Percentiles rank a stretch among this genome's conserved stretches.
phyloP scores from a whole-genome alignment of 257 asterid genomes.

The Thymus quinquecostatus region DNA sequence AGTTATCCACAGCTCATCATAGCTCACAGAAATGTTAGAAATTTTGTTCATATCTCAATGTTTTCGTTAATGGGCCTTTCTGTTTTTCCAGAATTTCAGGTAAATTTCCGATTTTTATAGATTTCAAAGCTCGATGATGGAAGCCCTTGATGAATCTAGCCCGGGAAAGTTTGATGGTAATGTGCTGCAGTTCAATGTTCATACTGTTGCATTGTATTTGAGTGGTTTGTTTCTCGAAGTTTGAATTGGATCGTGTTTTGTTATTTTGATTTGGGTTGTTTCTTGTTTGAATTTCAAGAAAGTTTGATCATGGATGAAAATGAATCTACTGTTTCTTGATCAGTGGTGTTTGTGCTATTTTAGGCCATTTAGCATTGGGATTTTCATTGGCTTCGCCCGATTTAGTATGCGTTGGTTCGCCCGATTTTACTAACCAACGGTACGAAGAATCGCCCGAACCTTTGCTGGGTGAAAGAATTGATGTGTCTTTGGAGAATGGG shows the following conservation, averaged over 20 bases:
- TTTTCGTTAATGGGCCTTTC: slow-evolving; percentile 11
- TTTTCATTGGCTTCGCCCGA: slow-evolving; percentile 82
- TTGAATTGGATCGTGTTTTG: background rate
- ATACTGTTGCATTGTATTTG: background rate
- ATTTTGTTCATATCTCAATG: slow-evolving; percentile 1
- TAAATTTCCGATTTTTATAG: slow-evolving; percentile 30
- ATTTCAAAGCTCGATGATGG: slow-evolving; percentile 49
- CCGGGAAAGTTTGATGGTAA: slow-evolving; percentile 59
- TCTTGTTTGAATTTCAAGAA: slow-evolving; percentile 39
- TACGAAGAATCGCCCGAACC: slow-evolving; percentile 65
- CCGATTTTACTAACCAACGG: slow-evolving; percentile 58
- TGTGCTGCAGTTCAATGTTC: slow-evolving; percentile 9
- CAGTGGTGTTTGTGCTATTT: slow-evolving; percentile 15
- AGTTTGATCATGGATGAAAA: slow-evolving; percentile 11
- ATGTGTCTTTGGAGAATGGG: slow-evolving; percentile 82
- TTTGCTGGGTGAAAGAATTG: slow-evolving; percentile 47
- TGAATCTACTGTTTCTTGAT: slow-evolving; percentile 9
- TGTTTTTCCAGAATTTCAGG: slow-evolving; percentile 46
- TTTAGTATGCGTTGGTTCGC: slow-evolving; percentile 80
- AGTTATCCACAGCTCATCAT: slow-evolving; percentile 32
- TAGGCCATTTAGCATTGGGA: slow-evolving; percentile 65
- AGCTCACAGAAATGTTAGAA: background rate
- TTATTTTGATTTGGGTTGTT: background rate
- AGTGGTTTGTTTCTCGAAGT: slow-evolving; percentile 22
- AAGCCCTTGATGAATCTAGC: slow-evolving; percentile 39